Evolutionary conservation across 2,329 filamentous ascomycete genomes (phyloP).

Genomic region (Teratosphaeria pseudoeucalypti): DNA sequence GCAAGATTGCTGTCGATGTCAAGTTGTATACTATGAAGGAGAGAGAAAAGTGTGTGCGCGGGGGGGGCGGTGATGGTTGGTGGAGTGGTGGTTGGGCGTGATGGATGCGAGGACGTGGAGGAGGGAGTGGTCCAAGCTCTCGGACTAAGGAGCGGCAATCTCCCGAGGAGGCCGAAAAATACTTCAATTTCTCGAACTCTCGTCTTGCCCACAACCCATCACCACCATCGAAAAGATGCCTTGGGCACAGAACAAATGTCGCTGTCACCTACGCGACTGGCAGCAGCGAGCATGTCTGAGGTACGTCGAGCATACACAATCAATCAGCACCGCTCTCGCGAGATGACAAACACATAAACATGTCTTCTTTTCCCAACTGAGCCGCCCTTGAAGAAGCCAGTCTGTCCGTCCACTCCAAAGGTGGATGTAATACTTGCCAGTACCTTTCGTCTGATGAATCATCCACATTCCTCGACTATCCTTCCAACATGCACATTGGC

Average conservation of each 20-base stretch:
- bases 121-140: neutral
- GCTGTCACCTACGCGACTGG: neutral
- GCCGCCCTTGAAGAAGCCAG: slow-evolving; percentile 72
- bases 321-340: slow-evolving; percentile 24
- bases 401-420: slow-evolving; percentile 57
- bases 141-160: neutral
- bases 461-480: neutral
- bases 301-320: neutral
- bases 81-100: neutral
- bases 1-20: neutral
- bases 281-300: neutral
- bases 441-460: slow-evolving; percentile 64
- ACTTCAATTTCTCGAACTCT: neutral
- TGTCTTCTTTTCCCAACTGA: slow-evolving; percentile 83
- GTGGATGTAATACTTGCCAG: slow-evolving; percentile 79
- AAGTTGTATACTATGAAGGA: neutral
- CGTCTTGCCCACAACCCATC: neutral
- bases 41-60: neutral
- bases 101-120: neutral
- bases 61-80: neutral
- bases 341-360: slow-evolving; percentile 61
- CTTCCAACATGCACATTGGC: neutral
- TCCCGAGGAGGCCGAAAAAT: neutral
- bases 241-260: neutral
- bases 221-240: neutral